Evolutionary conservation across 2,329 filamentous ascomycete genomes (phyloP), one percentile per base, ranked within the genome.

Genomic region (Biscogniauxia sp.): DNA sequence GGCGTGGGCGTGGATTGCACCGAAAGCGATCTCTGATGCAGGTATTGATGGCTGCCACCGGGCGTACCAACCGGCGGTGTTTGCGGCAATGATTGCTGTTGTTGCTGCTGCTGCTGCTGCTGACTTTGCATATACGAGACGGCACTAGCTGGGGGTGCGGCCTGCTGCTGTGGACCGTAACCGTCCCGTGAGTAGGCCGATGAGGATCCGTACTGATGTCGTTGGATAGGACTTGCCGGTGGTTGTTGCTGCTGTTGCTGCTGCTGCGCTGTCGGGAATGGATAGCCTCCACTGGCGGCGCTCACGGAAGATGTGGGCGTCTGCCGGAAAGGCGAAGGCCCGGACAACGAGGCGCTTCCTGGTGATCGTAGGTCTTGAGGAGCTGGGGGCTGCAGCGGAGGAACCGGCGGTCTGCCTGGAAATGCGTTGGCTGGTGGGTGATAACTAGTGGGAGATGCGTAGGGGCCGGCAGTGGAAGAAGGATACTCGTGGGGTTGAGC

Each of bases 1-100:
- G 85, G 85, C 41, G 86, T 88, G 11, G 84, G 77, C 25, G 80
- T 82, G 13, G 85, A 87, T 58, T 87, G 83, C 5, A 81, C 76
- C 20, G 85, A 88, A 59, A 82, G 82, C 51, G 85, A 85, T 67
- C 84, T 73, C 64, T 78, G 76, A 59, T 78, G 77, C 53, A 76
- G 71, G 52, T 78, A 75, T 66, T 67, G 69, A 20, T 70, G 64
- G 50, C 72, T 69, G 19, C 73, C 74, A 55, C 75, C 76, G 8
- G 79, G 75, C 11, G 78, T 77, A n/a, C 75, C 77, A 23, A 83
- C 74, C 2, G 81, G 81, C 13, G 82, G 79, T 57, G 80, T 81
- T 64, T 83, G 82, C 52, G 80, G 81, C 61, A 83, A 69, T 11
- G 74, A 57, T 54, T 76, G 65, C 26, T 61, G 62, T 4, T 61